Evolutionary conservation across 2,329 filamentous ascomycete species (phyloP).

Genomic region (Parafenestella ontariensis): DNA sequence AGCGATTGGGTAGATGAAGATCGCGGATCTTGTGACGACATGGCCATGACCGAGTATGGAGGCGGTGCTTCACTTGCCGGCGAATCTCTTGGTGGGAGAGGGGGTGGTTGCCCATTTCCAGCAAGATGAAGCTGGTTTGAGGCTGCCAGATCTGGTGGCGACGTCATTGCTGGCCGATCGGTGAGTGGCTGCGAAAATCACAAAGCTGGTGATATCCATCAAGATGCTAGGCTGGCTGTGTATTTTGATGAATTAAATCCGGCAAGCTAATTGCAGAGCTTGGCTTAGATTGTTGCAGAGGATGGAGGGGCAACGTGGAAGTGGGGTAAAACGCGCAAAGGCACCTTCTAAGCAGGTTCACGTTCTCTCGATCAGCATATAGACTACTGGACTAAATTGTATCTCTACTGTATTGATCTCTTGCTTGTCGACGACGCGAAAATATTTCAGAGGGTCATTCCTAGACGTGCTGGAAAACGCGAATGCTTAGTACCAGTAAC

Average conservation of each 20-base stretch:
- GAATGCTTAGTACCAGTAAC: no score
- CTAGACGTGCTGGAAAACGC: no score
- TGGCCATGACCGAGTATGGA: slow-evolving; percentile 30
- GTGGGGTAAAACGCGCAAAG: slow-evolving; percentile 1
- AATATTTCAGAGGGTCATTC: no score
- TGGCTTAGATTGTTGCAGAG: neutral
- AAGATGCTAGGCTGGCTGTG: slow-evolving; percentile 2
- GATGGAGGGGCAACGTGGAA: slow-evolving; percentile 9
- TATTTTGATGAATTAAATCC: neutral
- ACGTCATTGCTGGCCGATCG: slow-evolving; percentile 27
- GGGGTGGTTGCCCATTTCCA: slow-evolving; percentile 28
- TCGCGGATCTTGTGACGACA: slow-evolving; percentile 51
- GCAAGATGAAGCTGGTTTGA: slow-evolving; percentile 11
- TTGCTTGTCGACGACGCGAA: neutral
- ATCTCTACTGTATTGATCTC: neutral
- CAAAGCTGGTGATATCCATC: slow-evolving; percentile 12
- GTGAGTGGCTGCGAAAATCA: slow-evolving; percentile 15
- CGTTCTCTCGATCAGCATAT: neutral
- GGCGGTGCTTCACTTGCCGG: slow-evolving; percentile 18
- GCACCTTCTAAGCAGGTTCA: no score
- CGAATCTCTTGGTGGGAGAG: slow-evolving; percentile 40
- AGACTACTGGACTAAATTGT: neutral
- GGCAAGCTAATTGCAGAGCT: neutral
- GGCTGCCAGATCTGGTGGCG: slow-evolving; percentile 7
- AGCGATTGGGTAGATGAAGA: slow-evolving; percentile 57